These are phyloP conservation scores for Chlamydomonas asymmetrica DNA, from an alignment of 139 green algal genomes.

Conservation along the genomic window DNA sequence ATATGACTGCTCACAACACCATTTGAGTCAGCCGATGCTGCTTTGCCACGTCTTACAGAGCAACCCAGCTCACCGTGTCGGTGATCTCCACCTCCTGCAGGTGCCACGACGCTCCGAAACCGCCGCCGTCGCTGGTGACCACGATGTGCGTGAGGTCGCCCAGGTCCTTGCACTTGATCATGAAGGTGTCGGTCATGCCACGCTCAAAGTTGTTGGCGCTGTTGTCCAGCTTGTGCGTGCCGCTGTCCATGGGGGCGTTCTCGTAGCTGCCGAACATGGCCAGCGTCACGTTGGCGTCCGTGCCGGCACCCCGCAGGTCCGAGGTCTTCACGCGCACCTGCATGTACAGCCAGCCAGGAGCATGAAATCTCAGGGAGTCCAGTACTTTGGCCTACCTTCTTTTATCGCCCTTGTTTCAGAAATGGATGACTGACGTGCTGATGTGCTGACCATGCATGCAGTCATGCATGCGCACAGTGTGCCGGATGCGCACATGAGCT, in stretches of 20 bases:
- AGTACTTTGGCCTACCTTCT: no score
- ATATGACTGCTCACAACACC: no score
- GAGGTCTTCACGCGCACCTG: conserved; percentile 53
- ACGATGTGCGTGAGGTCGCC: conserved; percentile 41
- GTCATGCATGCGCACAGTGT: no score
- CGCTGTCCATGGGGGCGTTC: conserved; percentile 16
- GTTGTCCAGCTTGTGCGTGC: conserved; percentile 45
- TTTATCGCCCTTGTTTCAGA: no score
- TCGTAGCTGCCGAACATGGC: conserved; percentile 55
- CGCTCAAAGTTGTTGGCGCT: conserved; percentile 52
- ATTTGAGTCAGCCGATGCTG: no score
- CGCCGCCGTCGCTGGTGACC: conserved; percentile 49
- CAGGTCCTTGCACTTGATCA: conserved; percentile 51
- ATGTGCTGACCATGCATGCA: no score
- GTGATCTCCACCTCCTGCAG: conserved; percentile 41
- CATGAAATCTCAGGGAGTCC: no score
- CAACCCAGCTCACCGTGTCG: conserved; percentile 44
- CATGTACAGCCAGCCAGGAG: no score
- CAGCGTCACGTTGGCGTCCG: conserved; percentile 57
- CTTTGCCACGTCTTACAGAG: no score
- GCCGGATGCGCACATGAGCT: no score
- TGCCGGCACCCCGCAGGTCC: conserved; percentile 58
- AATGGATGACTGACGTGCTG: no score
- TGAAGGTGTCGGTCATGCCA: conserved; percentile 45
- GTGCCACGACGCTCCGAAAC: conserved; percentile 52